Conservation (phyloP, 164 flowering plant genomes). For the Vitis riparia region DNA sequence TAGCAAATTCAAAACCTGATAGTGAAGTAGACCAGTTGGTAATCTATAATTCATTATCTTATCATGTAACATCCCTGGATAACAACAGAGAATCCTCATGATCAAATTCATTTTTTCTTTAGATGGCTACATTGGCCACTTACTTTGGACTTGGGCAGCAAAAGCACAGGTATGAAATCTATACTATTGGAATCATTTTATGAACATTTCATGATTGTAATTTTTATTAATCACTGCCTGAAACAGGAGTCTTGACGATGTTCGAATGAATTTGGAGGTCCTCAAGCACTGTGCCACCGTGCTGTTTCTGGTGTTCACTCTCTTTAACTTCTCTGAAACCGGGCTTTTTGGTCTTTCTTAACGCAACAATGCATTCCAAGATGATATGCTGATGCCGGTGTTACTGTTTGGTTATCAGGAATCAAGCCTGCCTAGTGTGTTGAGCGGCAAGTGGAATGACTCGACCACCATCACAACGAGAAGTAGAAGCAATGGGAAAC, state of each 20-base stretch:
- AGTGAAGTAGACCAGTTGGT: too few relatives aligned
- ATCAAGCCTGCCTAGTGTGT: constrained; percentile 49
- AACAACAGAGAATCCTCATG: neutral
- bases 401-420: constrained; percentile 39
- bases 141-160: constrained; percentile 89
- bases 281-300: constrained; percentile 89
- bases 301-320: constrained; percentile 57
- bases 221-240: neutral
- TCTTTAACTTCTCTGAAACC: too few relatives aligned
- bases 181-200: neutral
- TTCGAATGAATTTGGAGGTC: constrained; percentile 86
- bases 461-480: constrained; percentile 43
- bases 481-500: constrained; percentile 43
- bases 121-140: constrained; percentile 88
- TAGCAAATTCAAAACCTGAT: neutral
- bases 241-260: constrained; percentile 90
- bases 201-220: neutral
- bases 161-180: constrained; percentile 60
- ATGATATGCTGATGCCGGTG: neutral
- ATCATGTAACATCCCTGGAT: too few relatives aligned
- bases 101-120: neutral
- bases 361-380: neutral
- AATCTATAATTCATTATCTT: too few relatives aligned
- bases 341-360: too few relatives aligned
- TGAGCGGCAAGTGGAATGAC: constrained; percentile 26